Conservation (phyloP, 1,139 yeast species). For the Kazachstania sp. region DNA sequence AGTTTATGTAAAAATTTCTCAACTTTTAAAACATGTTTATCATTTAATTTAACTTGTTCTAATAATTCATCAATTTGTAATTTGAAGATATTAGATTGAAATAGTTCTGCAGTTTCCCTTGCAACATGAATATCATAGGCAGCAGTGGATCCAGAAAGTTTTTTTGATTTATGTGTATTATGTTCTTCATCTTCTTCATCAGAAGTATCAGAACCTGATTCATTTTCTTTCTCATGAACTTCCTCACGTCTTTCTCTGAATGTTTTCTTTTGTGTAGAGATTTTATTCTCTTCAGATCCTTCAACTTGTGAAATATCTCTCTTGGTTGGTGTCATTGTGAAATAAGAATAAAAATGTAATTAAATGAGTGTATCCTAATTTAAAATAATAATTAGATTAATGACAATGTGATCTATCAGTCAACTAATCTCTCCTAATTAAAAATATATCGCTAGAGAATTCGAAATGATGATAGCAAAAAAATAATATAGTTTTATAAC, state of each 20-base stretch:
- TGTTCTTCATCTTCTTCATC: constrained; percentile 16
- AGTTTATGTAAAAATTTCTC: constrained; percentile 74
- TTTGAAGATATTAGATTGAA: constrained; percentile 90
- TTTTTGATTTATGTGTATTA: constrained; percentile 9
- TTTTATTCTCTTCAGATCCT: background rate
- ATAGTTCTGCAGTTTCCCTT: constrained; percentile 85
- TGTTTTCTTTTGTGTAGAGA: constrained; percentile 5
- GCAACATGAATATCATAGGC: constrained; percentile 89
- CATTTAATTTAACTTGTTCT: constrained; percentile 68
- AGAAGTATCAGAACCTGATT: constrained; percentile 11
- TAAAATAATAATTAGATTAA: too few relatives aligned
- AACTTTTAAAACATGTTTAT: constrained; percentile 52
- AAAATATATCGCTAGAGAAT: too few relatives aligned
- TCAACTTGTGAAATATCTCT: constrained; percentile 1
- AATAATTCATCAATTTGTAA: constrained; percentile 86
- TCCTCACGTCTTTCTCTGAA: constrained; percentile 1
- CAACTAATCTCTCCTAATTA: too few relatives aligned
- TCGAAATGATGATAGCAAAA: too few relatives aligned
- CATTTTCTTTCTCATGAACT: constrained; percentile 8
- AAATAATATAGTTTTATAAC: too few relatives aligned
- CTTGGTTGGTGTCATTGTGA: constrained; percentile 1
- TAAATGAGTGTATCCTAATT: too few relatives aligned
- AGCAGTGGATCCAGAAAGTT: constrained; percentile 32
- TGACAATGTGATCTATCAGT: too few relatives aligned
- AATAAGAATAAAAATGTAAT: too few relatives aligned